These are phyloP conservation scores for Lycium barbarum DNA, from an alignment of 257 asterid genomes.

Conservation along the genomic window DNA sequence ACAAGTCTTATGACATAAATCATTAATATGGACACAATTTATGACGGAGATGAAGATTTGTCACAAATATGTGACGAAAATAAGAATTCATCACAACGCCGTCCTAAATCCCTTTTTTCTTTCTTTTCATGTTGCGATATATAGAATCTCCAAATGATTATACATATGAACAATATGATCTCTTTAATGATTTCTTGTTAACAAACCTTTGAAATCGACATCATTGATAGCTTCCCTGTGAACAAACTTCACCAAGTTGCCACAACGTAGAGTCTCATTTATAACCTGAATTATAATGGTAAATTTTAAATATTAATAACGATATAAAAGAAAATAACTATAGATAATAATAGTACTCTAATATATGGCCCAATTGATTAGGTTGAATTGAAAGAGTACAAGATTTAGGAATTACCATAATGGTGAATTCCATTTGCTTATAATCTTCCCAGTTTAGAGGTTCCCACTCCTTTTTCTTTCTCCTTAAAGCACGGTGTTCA, in stretches of 20 bases:
- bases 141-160: not conserved
- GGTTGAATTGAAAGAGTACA: not conserved
- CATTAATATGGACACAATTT: no score
- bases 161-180: not conserved
- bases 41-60: not conserved
- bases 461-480: constrained; percentile 54
- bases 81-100: no score
- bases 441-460: constrained; percentile 70
- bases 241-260: constrained; percentile 81
- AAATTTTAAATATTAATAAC: not conserved
- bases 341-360: no score
- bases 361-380: no score
- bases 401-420: constrained; percentile 40
- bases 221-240: constrained; percentile 75
- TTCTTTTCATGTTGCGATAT: not conserved
- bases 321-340: not conserved
- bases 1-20: no score
- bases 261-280: constrained; percentile 76
- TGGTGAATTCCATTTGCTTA: constrained; percentile 77
- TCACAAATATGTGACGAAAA: no score
- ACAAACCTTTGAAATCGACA: constrained; percentile 70
- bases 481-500: constrained; percentile 58
- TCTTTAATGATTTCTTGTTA: not conserved
- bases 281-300: constrained; percentile 49
- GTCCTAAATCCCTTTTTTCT: not conserved